Percentiles rank a stretch among this genome's conserved stretches.
Conservation (phyloP, 768 basidiomycete species). For the Termitomyces bulborhizus region DNA sequence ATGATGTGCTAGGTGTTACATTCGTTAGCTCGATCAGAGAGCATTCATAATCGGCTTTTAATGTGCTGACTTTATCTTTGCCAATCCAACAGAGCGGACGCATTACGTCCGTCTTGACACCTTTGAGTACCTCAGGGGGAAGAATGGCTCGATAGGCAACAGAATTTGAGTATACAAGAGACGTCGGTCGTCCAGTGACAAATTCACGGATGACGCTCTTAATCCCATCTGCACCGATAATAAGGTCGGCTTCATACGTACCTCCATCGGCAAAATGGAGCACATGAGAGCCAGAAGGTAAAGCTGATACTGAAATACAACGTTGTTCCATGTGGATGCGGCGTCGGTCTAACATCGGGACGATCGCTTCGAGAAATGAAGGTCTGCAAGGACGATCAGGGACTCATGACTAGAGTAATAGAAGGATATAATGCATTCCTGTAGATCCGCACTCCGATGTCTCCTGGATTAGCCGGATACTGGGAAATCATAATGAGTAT, state of each 20-base stretch:
- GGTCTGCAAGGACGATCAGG: constrained; percentile 27
- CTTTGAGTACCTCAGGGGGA: constrained; percentile 28
- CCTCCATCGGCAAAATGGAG: constrained; percentile 47
- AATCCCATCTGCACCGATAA: constrained; percentile 49
- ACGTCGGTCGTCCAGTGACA: constrained; percentile 19
- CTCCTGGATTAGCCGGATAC: constrained; percentile 27
- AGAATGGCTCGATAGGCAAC: constrained; percentile 47
- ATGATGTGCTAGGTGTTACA: constrained; percentile 40
- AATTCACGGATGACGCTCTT: constrained; percentile 39
- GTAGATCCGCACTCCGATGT: constrained; percentile 38
- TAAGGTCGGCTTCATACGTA: constrained; percentile 37
- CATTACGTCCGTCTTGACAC: constrained; percentile 31
- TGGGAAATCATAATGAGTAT: constrained; percentile 11
- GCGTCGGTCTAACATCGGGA: constrained; percentile 33
- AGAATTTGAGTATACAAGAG: constrained; percentile 38
- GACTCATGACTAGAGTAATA: neutral
- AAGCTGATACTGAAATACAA: constrained; percentile 27
- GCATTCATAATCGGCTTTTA: neutral
- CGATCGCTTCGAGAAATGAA: constrained; percentile 42
- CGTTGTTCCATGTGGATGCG: constrained; percentile 46
- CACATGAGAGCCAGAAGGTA: constrained; percentile 21
- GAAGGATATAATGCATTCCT: constrained; percentile 15
- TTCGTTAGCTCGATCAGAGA: neutral
- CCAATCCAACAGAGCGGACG: constrained; percentile 40
- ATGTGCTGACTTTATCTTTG: constrained; percentile 32